Evolutionary conservation across 352 stramenopile genomes (phyloP).

Genomic region (Globisporangium acanthophoron): DNA sequence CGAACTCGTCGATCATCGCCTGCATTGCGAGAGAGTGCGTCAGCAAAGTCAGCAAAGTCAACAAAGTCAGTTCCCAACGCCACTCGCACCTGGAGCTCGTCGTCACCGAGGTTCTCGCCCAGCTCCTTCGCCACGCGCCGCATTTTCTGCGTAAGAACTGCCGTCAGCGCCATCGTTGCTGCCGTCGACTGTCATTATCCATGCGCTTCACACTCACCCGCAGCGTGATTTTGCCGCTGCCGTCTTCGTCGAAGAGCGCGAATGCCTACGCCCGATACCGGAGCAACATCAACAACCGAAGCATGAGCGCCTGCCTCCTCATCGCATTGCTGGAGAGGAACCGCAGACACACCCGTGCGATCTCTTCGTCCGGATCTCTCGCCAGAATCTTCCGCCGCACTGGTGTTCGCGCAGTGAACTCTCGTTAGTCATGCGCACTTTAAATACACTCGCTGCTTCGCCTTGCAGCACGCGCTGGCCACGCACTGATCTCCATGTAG

Average conservation of each 20-base stretch:
- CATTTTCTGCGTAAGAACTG: conserved; percentile 71
- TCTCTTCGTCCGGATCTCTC: conserved; percentile 90
- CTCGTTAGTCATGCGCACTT: neutral
- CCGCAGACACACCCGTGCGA: conserved; percentile 50
- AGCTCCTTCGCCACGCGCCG: conserved; percentile 89
- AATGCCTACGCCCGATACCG: conserved; percentile 58
- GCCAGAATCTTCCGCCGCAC: conserved; percentile 79
- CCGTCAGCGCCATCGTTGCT: neutral
- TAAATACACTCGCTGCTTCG: neutral
- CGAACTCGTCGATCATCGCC: conserved; percentile 95
- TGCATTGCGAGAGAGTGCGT: conserved; percentile 13
- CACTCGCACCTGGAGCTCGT: conserved; percentile 69
- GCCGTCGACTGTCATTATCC: neutral
- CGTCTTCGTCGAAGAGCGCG: conserved; percentile 92
- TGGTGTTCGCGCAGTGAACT: conserved; percentile 11
- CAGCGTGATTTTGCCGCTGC: conserved; percentile 82
- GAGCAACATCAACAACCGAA: neutral
- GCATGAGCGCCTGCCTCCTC: neutral
- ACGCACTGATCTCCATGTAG: conserved; percentile 90
- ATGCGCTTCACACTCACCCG: conserved; percentile 28
- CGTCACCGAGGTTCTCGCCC: conserved; percentile 89
- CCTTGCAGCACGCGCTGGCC: neutral
- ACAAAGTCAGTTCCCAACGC: neutral
- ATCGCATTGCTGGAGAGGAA: neutral
- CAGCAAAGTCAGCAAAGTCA: neutral